Evolutionary conservation across 805 yeast species (phyloP), one percentile per base, ranked within the genome.

Genomic region (Ascoidea rubescens): DNA sequence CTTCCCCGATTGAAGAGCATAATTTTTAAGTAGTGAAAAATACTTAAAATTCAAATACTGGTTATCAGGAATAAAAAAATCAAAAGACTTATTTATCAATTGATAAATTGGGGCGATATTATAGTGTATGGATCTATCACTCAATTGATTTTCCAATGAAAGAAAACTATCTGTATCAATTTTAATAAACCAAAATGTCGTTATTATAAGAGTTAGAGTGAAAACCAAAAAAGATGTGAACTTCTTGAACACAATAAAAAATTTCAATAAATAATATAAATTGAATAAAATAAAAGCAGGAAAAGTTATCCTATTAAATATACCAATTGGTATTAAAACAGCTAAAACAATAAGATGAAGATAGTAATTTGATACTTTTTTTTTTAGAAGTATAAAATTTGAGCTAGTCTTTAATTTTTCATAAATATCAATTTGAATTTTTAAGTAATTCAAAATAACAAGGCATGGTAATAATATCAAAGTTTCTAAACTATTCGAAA

Each of bases 401-500:
- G 37, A 31, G 4, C 32, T 48, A 16, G 5, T 17, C 5, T n/a
- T 31, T 33, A 48, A 31, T 30, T 48, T 30, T 17, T 48, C 49
- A 32, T 30, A 43, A 31, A 46, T 53, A 47, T 51, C 54, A 47
- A 47, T 47, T 33, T 53, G 56, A 65, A 0, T 61, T 62, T 58
- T 80, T 82, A 58, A 81, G 85, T 6, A 69, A 80, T 60, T 84
- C 89, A 61, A 85, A 89, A 61, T 85, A 89, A 21, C 83, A 71
- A 16, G 80, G 65, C 46, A 77, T 67, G 54, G 54, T 59, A 54
- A 72, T 70, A 62, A 55, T 31, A 62, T 52, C 67, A 64, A 45
- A 0, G 86, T 84, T 63, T 93, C 99, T 1, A 87, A 61, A 28
- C 89, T 78, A 62, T 93, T 93, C n/a, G 96, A 86, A 59, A 93